phyloP scores from a whole-genome alignment of 441 rosid species.

The Pelargonium citronellum region DNA sequence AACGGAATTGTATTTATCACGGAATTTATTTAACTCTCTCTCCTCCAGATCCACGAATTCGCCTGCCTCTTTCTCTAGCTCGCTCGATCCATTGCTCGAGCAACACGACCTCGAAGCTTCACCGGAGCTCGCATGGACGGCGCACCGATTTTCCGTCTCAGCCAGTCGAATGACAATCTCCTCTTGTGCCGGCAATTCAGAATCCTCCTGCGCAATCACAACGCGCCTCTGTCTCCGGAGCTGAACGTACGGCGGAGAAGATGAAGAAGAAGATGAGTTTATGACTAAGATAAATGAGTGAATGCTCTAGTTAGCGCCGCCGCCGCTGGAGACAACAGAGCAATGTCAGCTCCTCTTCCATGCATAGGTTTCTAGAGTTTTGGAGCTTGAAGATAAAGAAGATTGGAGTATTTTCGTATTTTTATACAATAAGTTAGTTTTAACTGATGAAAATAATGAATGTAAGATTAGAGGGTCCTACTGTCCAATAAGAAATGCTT shows the following conservation, averaged over 20 bases:
- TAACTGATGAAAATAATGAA: too few relatives aligned
- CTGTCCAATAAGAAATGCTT: too few relatives aligned
- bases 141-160: conserved; percentile 24
- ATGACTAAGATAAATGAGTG: too few relatives aligned
- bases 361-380: too few relatives aligned
- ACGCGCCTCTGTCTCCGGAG: conserved; percentile 27
- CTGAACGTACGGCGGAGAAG: conserved; percentile 35
- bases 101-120: conserved; percentile 48
- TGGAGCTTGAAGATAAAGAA: too few relatives aligned
- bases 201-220: conserved; percentile 14
- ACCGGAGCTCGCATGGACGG: conserved; percentile 27
- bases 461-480: too few relatives aligned
- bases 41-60: conserved; percentile 62
- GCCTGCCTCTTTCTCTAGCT: conserved; percentile 27
- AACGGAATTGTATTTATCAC: not conserved
- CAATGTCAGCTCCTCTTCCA: too few relatives aligned
- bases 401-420: too few relatives aligned
- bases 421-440: too few relatives aligned
- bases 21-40: conserved; percentile 12
- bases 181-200: conserved; percentile 15
- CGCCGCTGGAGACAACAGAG: too few relatives aligned
- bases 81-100: conserved; percentile 55
- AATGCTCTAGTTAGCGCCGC: too few relatives aligned
- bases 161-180: not conserved
- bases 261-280: conserved; percentile 14